Evolutionary conservation across 176 grass and related monocot species (phyloP).

Genomic region (Carex cristatella): DNA sequence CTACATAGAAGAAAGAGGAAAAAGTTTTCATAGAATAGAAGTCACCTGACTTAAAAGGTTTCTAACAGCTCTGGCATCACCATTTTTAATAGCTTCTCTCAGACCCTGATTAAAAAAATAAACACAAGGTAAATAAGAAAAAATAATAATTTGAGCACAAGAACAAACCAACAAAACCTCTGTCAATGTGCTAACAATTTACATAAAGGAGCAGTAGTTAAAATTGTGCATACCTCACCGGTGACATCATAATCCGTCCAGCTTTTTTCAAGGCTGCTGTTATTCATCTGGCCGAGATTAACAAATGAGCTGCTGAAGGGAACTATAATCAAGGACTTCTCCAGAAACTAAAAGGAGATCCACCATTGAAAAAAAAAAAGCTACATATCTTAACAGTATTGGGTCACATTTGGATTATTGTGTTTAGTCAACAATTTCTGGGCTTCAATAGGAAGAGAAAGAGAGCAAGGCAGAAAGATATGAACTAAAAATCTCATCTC

Average conservation of each 20-base stretch:
- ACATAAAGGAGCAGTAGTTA: not conserved
- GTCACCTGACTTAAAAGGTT: constrained; percentile 84
- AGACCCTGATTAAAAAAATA: constrained; percentile 53
- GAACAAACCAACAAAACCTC: not conserved
- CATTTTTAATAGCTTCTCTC: constrained; percentile 94
- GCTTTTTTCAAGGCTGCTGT: constrained; percentile 38
- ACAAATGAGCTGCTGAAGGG: constrained; percentile 60
- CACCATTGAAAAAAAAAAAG: not conserved
- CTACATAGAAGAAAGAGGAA: constrained; percentile 15
- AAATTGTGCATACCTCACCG: constrained; percentile 59
- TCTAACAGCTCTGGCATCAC: constrained; percentile 60
- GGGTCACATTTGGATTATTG: not conserved
- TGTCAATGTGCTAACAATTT: constrained; percentile 15
- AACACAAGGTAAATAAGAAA: not conserved
- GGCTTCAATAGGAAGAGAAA: not conserved
- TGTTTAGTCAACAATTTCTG: not conserved
- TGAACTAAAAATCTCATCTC: not conserved
- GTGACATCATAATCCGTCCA: constrained; percentile 59
- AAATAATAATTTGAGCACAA: not conserved
- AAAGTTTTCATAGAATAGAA: not conserved
- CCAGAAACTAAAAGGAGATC: not conserved
- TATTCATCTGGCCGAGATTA: constrained; percentile 68
- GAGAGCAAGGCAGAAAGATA: not conserved
- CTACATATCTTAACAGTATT: not conserved
- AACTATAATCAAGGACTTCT: not conserved